phyloP scores from a whole-genome alignment of 805 yeast genomes.

The Kluyveromyces dobzhanskii region DNA sequence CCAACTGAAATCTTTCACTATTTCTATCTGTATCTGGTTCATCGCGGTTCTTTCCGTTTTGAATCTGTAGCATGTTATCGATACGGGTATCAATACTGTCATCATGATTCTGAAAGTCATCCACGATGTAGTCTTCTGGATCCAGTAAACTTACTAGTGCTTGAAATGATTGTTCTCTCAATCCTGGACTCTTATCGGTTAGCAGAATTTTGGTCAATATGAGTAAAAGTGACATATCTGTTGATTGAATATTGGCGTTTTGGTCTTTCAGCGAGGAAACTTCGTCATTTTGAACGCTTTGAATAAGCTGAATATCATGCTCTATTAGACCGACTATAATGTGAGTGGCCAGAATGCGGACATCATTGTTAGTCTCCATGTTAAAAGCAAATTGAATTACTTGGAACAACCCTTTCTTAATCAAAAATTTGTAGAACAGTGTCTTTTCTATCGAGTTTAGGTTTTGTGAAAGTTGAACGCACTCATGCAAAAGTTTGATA shows the following conservation, averaged over 20 bases:
- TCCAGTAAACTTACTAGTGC: slow-evolving; percentile 70
- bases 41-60: slow-evolving; percentile 7
- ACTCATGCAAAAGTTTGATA: slow-evolving; percentile 70
- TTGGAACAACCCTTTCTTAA: slow-evolving; percentile 60
- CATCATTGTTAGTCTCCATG: slow-evolving; percentile 32
- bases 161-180: slow-evolving; percentile 76
- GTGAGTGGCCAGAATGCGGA: slow-evolving; percentile 71
- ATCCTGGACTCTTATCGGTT: slow-evolving; percentile 57
- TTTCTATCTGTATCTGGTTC: slow-evolving; percentile 10
- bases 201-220: slow-evolving; percentile 52
- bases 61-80: slow-evolving; percentile 6
- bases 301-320: slow-evolving; percentile 63
- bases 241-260: slow-evolving; percentile 8
- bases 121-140: slow-evolving; percentile 33
- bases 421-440: slow-evolving; percentile 53
- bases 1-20: slow-evolving; percentile 15
- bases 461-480: slow-evolving; percentile 63
- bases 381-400: slow-evolving; percentile 66
- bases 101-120: slow-evolving; percentile 12
- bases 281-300: slow-evolving; percentile 22
- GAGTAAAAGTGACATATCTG: slow-evolving; percentile 49
- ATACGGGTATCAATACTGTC: slow-evolving; percentile 1
- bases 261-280: slow-evolving; percentile 6
- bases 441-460: slow-evolving; percentile 57
- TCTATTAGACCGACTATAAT: slow-evolving; percentile 73